Conservation (phyloP, 2,329 filamentous ascomycete genomes). For the Fusarium sp. region DNA sequence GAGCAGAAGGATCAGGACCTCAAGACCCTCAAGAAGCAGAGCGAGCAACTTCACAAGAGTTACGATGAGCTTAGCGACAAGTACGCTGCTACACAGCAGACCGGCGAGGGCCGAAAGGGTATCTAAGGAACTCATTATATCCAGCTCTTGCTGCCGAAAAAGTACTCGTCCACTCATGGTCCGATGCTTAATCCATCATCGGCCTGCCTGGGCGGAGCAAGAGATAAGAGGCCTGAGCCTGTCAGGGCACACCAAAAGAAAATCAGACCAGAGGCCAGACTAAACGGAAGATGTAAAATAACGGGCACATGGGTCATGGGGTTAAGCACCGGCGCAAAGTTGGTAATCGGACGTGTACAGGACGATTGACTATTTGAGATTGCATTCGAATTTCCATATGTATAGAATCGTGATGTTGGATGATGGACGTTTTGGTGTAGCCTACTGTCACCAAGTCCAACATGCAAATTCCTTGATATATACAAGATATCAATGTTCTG, state of each 20-base stretch:
- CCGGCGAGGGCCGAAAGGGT: constrained; percentile 69
- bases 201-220: background rate
- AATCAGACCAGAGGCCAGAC: constrained; percentile 5
- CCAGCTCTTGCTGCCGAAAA: constrained; percentile 1
- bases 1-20: constrained; percentile 86
- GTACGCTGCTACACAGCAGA: constrained; percentile 70
- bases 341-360: constrained; percentile 26
- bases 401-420: constrained; percentile 29
- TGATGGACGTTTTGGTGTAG: constrained; percentile 3
- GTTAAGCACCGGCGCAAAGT: constrained; percentile 37
- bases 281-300: constrained; percentile 34
- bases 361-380: constrained; percentile 34
- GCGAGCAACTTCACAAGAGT: constrained; percentile 82
- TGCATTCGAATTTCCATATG: constrained; percentile 31
- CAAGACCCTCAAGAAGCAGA: constrained; percentile 92
- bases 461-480: background rate
- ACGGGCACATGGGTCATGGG: constrained; percentile 20
- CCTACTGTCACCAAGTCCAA: background rate
- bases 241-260: constrained; percentile 26
- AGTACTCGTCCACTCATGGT: background rate
- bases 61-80: constrained; percentile 89
- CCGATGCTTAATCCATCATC: background rate
- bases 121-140: constrained; percentile 53
- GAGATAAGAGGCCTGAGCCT: constrained; percentile 18
- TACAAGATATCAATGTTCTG: constrained; percentile 8